phyloP scores from a whole-genome alignment of 2,329 filamentous ascomycete species.

The Talaromyces albobiverticillius region DNA sequence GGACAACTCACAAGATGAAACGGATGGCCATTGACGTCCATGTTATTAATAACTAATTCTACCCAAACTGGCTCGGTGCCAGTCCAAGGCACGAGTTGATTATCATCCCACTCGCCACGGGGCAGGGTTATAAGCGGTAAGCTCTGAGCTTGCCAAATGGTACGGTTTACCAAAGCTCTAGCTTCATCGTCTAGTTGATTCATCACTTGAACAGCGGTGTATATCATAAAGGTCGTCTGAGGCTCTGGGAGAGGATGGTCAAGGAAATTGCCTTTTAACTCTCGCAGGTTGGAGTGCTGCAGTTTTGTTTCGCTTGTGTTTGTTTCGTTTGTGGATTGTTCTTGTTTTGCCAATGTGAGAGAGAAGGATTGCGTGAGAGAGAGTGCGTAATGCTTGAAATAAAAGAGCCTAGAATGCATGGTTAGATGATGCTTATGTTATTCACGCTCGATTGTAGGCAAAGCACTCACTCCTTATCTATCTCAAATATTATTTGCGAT shows the following conservation, averaged over 20 bases:
- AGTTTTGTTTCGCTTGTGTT: neutral
- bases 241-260: neutral
- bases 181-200: neutral
- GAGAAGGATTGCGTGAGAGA: neutral
- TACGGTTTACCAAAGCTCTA: slow-evolving; percentile 47
- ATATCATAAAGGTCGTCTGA: neutral
- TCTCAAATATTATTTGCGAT: neutral
- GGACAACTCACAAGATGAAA: neutral
- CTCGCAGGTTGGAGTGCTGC: neutral
- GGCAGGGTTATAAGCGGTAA: slow-evolving; percentile 31
- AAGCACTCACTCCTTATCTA: neutral
- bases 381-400: neutral
- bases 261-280: neutral
- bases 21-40: slow-evolving; percentile 49
- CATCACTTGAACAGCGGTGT: neutral
- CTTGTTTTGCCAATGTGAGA: too few relatives aligned
- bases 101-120: slow-evolving; percentile 37
- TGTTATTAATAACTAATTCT: slow-evolving; percentile 50
- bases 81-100: slow-evolving; percentile 38
- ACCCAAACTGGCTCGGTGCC: slow-evolving; percentile 36
- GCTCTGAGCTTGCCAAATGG: slow-evolving; percentile 41
- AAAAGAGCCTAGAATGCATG: neutral
- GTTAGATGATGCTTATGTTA: neutral
- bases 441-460: too few relatives aligned
- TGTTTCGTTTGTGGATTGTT: too few relatives aligned